A percentile compares a stretch with the other conserved stretches of the same genome.
These are phyloP conservation scores for Raffaelea arxii DNA, from an alignment of 2,329 filamentous ascomycete species.

Conservation along the genomic window DNA sequence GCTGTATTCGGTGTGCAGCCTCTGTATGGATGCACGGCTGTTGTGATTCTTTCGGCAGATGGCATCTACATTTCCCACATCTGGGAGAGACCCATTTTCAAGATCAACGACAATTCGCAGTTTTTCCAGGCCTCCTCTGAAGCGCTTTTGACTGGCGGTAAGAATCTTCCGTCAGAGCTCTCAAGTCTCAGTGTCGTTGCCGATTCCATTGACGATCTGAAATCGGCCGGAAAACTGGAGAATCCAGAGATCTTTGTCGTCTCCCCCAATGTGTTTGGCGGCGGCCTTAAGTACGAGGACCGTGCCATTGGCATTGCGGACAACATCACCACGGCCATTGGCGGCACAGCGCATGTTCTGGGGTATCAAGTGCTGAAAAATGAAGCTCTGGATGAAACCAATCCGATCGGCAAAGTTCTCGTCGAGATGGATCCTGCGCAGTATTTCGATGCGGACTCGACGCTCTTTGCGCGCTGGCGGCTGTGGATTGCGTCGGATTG, in stretches of 20 bases:
- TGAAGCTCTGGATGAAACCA: not conserved
- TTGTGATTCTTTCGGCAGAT: not conserved
- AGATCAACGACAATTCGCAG: not conserved
- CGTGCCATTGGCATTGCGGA: not conserved
- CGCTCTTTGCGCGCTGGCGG: not conserved
- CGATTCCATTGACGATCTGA: not conserved
- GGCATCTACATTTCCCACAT: not conserved
- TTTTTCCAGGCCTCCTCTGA: not conserved
- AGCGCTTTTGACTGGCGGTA: not conserved
- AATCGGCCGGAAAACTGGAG: not conserved
- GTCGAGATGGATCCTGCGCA: not conserved
- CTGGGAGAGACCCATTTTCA: not conserved
- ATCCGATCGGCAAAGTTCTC: not conserved
- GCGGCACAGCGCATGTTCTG: not conserved
- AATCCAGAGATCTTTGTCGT: not conserved
- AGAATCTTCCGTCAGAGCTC: not conserved
- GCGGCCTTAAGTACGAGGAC: not conserved
- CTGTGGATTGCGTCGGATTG: not conserved
- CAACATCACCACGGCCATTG: not conserved
- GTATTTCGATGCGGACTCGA: not conserved
- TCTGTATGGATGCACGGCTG: not conserved
- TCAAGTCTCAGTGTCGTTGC: not conserved
- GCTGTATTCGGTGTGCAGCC: not conserved
- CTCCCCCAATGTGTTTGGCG: not conserved
- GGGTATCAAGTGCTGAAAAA: not conserved